Evolutionary conservation across 108 stramenopile species (phyloP).

Genomic region (Ochromonas danica): DNA sequence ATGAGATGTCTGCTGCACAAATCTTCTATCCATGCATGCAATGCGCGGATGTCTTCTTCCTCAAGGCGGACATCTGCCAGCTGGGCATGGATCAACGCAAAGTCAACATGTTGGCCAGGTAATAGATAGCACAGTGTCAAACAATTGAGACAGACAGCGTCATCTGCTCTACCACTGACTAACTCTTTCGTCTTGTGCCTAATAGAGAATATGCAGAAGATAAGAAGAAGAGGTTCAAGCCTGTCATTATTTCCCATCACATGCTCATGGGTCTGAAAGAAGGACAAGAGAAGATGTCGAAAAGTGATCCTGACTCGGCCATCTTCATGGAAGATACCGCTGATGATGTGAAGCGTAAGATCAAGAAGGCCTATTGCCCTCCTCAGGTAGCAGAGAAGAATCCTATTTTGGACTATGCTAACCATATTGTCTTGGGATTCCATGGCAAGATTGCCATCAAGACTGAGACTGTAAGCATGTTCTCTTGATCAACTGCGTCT

Average conservation of each 20-base stretch:
- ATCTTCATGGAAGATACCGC: conserved; percentile 98
- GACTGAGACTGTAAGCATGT: too few relatives aligned
- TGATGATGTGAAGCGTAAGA: conserved; percentile 87
- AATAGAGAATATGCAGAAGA: conserved; percentile 31
- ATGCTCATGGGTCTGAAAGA: conserved; percentile 90
- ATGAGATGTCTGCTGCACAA: conserved; percentile 85
- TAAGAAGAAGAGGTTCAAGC: conserved; percentile 9
- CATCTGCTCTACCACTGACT: too few relatives aligned
- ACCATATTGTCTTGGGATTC: conserved; percentile 84
- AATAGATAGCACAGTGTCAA: too few relatives aligned
- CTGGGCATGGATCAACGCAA: conserved; percentile 97
- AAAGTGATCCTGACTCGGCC: conserved; percentile 96
- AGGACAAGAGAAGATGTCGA: conserved; percentile 99
- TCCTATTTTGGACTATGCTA: conserved; percentile 91
- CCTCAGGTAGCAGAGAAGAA: conserved; percentile 71
- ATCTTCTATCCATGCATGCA: conserved; percentile 95
- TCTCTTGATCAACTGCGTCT: too few relatives aligned
- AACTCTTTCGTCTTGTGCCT: too few relatives aligned
- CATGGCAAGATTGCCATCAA: conserved; percentile 50
- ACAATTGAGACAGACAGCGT: too few relatives aligned
- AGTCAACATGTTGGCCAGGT: conserved; percentile 99
- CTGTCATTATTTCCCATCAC: conserved; percentile 55
- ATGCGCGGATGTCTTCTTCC: conserved; percentile 98
- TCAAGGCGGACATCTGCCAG: conserved; percentile 98
- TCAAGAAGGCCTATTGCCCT: conserved; percentile 84